phyloP scores from a whole-genome alignment of 1,139 yeast species.

The Groenewaldozyma auringiensis region DNA sequence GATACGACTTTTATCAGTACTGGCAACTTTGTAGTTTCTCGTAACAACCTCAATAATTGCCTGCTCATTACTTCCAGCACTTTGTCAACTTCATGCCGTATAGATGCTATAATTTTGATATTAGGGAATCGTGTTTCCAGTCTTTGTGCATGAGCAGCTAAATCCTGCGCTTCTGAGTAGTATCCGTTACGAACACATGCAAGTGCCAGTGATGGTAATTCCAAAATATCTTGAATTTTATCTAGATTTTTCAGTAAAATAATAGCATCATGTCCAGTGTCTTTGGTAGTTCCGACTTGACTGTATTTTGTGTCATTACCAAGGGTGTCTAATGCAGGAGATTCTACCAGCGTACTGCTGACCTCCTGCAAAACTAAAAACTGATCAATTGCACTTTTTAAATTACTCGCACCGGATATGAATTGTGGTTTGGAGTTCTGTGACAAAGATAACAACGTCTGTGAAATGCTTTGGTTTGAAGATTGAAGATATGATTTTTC shows the following conservation, averaged over 20 bases:
- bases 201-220: slow-evolving; percentile 71
- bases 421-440: slow-evolving; percentile 21
- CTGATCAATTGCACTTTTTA: slow-evolving; percentile 13
- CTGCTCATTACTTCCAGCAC: slow-evolving; percentile 40
- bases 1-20: slow-evolving; percentile 71
- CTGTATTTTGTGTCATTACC: neutral
- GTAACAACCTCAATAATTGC: slow-evolving; percentile 54
- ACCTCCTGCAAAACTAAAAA: slow-evolving; percentile 16
- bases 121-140: slow-evolving; percentile 53
- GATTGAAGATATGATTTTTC: slow-evolving; percentile 19
- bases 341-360: slow-evolving; percentile 10
- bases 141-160: slow-evolving; percentile 62
- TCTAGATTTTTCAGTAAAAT: slow-evolving; percentile 57
- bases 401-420: slow-evolving; percentile 15
- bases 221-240: slow-evolving; percentile 67
- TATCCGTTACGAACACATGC: slow-evolving; percentile 84
- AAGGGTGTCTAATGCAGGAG: neutral
- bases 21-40: slow-evolving; percentile 71
- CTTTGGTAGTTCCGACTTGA: neutral
- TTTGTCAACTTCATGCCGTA: slow-evolving; percentile 32
- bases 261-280: slow-evolving; percentile 24
- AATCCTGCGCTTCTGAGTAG: slow-evolving; percentile 81
- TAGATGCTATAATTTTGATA: slow-evolving; percentile 46
- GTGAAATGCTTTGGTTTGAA: slow-evolving; percentile 15
- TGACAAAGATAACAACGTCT: slow-evolving; percentile 20